Percentiles rank a stretch among this genome's conserved stretches.
Evolutionary conservation across 495 filamentous ascomycete genomes (phyloP).

Genomic region (Penicillium desertorum): DNA sequence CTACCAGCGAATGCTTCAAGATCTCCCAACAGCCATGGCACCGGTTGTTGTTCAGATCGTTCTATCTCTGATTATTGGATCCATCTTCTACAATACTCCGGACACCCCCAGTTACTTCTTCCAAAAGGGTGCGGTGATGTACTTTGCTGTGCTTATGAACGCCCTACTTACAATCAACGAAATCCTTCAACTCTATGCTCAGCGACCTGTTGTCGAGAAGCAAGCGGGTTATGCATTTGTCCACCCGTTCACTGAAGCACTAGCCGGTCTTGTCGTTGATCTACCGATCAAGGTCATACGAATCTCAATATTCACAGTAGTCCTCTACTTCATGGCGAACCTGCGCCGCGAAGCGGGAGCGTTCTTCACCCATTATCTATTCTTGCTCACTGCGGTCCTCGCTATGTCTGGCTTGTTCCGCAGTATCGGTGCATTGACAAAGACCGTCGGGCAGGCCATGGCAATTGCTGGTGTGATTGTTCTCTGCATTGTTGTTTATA

Average conservation of each 20-base stretch:
- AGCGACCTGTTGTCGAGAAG: slow-evolving; percentile 62
- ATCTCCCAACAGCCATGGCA: slow-evolving; percentile 67
- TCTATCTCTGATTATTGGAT: slow-evolving; percentile 77
- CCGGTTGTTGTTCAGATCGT: slow-evolving; percentile 67
- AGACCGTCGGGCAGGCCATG: slow-evolving; percentile 43
- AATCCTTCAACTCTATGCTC: slow-evolving; percentile 55
- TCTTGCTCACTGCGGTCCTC: slow-evolving; percentile 46
- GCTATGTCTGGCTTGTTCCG: slow-evolving; percentile 53
- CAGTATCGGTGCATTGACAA: slow-evolving; percentile 40
- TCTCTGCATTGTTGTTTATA: slow-evolving; percentile 42
- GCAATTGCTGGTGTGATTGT: slow-evolving; percentile 43
- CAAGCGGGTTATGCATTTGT: slow-evolving; percentile 61
- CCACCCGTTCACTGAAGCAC: slow-evolving; percentile 56
- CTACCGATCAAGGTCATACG: slow-evolving; percentile 51
- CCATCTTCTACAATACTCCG: slow-evolving; percentile 68
- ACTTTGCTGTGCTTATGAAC: slow-evolving; percentile 76
- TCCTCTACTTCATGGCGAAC: slow-evolving; percentile 58
- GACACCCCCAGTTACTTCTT: slow-evolving; percentile 28
- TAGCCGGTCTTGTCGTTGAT: slow-evolving; percentile 56
- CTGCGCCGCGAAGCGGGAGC: slow-evolving; percentile 42
- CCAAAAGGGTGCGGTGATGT: slow-evolving; percentile 66
- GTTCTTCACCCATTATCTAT: slow-evolving; percentile 61
- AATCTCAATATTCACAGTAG: slow-evolving; percentile 46
- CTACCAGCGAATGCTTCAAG: slow-evolving; percentile 58
- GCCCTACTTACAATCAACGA: slow-evolving; percentile 51